Conservation (phyloP, 352 stramenopile species). For the Ophiocytium majus region DNA sequence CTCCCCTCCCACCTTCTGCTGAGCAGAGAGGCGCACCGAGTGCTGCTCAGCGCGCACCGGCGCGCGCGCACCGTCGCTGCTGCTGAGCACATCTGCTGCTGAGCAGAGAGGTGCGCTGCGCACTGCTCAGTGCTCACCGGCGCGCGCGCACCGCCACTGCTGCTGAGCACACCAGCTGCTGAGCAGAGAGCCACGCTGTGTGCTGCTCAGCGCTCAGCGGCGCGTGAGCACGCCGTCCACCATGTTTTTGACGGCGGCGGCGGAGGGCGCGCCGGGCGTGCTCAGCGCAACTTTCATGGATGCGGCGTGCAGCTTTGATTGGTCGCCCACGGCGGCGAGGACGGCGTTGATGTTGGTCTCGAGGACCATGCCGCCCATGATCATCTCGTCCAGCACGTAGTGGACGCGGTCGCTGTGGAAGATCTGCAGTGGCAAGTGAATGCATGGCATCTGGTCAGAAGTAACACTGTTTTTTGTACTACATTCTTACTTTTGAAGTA, state of each 20-base stretch:
- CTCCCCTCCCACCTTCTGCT: too few relatives aligned
- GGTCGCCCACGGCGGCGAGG: constrained; percentile 92
- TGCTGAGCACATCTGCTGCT: too few relatives aligned
- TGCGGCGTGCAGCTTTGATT: constrained; percentile 63
- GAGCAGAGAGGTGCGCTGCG: too few relatives aligned
- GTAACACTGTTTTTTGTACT: too few relatives aligned
- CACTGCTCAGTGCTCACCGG: too few relatives aligned
- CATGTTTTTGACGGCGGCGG: background rate
- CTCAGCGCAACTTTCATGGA: constrained; percentile 48
- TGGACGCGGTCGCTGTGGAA: constrained; percentile 66
- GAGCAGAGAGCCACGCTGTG: too few relatives aligned
- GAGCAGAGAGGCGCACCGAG: too few relatives aligned
- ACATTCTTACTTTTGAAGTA: too few relatives aligned
- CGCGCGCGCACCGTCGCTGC: too few relatives aligned
- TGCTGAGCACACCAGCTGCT: too few relatives aligned
- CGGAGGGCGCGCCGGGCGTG: background rate
- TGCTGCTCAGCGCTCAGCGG: background rate
- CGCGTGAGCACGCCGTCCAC: background rate
- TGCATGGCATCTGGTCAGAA: background rate
- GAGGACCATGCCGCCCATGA: constrained; percentile 99
- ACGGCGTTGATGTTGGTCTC: constrained; percentile 98
- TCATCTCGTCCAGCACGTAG: constrained; percentile 97
- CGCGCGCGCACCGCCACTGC: too few relatives aligned
- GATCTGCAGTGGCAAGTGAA: constrained; percentile 27
- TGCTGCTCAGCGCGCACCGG: too few relatives aligned